Evolutionary conservation across 495 filamentous ascomycete species (phyloP).

Genomic region (Xylaria intraflava): DNA sequence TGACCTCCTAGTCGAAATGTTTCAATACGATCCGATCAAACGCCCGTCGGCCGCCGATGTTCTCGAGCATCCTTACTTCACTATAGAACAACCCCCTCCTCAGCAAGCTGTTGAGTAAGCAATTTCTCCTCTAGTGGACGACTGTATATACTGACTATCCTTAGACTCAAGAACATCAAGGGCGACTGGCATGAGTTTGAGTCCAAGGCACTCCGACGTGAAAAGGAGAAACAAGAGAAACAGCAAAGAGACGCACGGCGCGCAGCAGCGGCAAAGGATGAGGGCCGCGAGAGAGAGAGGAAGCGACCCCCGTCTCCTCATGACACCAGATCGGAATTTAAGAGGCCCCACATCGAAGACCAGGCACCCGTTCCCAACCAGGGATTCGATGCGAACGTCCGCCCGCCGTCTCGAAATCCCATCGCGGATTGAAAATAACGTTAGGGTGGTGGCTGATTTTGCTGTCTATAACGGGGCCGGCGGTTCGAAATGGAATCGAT

Average conservation of each 20-base stretch:
- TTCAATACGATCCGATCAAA: slow-evolving; percentile 78
- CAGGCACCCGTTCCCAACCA: slow-evolving; percentile 5
- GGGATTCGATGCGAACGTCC: slow-evolving; percentile 7
- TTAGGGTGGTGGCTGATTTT: background rate
- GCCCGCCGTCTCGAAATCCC: background rate
- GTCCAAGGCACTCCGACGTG: slow-evolving; percentile 87
- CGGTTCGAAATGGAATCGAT: too few species aligned
- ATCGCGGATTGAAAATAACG: background rate
- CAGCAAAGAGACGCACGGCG: slow-evolving; percentile 68
- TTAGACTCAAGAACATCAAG: slow-evolving; percentile 70
- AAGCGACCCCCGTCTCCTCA: slow-evolving; percentile 39
- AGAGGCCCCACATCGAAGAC: slow-evolving; percentile 37
- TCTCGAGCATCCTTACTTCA: slow-evolving; percentile 85
- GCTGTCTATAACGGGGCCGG: background rate
- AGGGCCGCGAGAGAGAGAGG: slow-evolving; percentile 40
- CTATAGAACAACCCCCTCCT: slow-evolving; percentile 69
- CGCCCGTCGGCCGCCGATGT: slow-evolving; percentile 82
- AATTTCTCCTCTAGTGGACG: background rate
- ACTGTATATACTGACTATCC: slow-evolving; percentile 12
- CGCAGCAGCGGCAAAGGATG: slow-evolving; percentile 39
- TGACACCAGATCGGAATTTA: slow-evolving; percentile 31
- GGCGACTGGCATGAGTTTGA: slow-evolving; percentile 99
- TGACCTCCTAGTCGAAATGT: slow-evolving; percentile 73
- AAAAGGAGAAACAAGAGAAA: slow-evolving; percentile 75
- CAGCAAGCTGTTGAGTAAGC: slow-evolving; percentile 79